phyloP scores from a whole-genome alignment of 305 asterid genomes.

The Vinca major region DNA sequence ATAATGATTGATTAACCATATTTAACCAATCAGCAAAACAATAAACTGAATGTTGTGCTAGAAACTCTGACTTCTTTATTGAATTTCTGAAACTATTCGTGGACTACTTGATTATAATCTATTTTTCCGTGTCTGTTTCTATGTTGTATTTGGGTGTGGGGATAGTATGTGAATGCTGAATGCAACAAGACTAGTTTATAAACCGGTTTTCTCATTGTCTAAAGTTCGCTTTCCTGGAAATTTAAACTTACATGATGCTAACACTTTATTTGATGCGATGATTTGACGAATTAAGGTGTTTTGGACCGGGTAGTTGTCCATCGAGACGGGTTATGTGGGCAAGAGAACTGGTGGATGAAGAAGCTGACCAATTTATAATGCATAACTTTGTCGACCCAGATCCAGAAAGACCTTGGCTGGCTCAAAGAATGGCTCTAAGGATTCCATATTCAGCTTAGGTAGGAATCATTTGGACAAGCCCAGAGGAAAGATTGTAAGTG shows the following conservation, averaged over 20 bases:
- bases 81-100: background rate
- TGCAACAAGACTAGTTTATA: background rate
- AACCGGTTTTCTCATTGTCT: background rate
- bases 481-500: no score
- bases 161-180: background rate
- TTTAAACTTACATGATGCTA: background rate
- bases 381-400: conserved; percentile 72
- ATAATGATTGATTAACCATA: background rate
- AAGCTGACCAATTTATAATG: conserved; percentile 58
- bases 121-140: background rate
- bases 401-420: conserved; percentile 69
- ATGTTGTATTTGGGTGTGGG: background rate
- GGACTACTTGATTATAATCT: background rate
- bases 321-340: conserved; percentile 77
- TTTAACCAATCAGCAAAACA: background rate
- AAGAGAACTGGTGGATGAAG: conserved; percentile 74
- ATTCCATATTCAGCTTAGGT: conserved; percentile 64
- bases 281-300: conserved; percentile 43
- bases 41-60: background rate
- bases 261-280: background rate
- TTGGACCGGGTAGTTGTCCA: conserved; percentile 71
- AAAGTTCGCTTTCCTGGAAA: background rate
- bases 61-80: background rate
- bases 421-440: conserved; percentile 63
- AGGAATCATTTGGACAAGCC: background rate